A percentile compares a stretch with the other conserved stretches of the same genome.
These are phyloP conservation scores for Serendipita sp. DNA, from an alignment of 768 basidiomycete genomes.

Conservation along the genomic window DNA sequence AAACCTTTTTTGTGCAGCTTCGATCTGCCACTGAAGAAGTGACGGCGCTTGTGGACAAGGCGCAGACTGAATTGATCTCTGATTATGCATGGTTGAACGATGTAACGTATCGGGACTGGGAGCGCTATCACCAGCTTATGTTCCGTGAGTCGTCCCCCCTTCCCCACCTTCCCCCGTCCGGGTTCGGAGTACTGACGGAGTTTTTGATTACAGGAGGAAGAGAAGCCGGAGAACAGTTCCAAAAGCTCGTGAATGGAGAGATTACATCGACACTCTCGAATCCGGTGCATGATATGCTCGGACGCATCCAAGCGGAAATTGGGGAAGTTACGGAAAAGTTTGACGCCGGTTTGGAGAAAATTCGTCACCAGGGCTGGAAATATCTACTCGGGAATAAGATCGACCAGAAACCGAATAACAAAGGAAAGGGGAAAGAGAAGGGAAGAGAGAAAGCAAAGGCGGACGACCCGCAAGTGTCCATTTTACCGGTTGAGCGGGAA, in stretches of 20 bases:
- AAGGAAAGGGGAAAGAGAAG: background rate
- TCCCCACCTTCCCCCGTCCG: background rate
- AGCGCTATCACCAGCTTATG: background rate
- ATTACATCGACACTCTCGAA: background rate
- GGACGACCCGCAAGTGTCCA: background rate
- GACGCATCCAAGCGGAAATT: background rate
- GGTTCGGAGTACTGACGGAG: too few species aligned
- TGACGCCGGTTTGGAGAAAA: background rate
- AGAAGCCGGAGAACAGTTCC: background rate
- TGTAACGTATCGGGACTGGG: conserved; percentile 1
- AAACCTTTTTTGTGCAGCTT: background rate
- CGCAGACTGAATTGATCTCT: background rate
- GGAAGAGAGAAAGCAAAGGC: background rate
- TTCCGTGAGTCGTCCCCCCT: background rate
- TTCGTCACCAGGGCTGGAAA: background rate
- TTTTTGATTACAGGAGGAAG: background rate
- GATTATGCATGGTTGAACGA: conserved; percentile 1
- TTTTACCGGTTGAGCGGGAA: background rate
- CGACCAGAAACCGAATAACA: background rate
- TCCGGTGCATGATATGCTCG: background rate
- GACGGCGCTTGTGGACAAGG: background rate
- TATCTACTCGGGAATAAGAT: background rate
- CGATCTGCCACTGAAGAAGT: background rate
- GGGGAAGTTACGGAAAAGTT: background rate
- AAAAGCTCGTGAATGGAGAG: background rate